phyloP scores from a whole-genome alignment of 2,329 filamentous ascomycete genomes.

The Rutstroemia sp. region DNA sequence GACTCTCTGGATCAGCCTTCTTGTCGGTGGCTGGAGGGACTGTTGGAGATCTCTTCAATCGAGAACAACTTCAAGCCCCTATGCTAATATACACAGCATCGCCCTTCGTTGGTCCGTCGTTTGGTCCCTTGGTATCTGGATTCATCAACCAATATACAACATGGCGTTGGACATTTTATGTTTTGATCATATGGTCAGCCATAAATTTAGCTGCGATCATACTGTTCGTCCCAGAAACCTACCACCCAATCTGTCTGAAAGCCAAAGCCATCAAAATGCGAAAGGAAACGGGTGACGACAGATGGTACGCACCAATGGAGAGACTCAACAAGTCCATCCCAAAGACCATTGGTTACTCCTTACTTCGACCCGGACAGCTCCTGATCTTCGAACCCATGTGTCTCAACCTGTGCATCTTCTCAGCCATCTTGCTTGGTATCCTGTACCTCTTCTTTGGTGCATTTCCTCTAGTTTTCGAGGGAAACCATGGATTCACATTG shows the following conservation, averaged over 20 bases:
- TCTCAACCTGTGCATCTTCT: constrained; percentile 71
- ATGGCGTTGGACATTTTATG: constrained; percentile 82
- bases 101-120: constrained; percentile 55
- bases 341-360: constrained; percentile 49
- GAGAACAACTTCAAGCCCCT: constrained; percentile 62
- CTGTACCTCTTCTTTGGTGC: constrained; percentile 89
- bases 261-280: constrained; percentile 64
- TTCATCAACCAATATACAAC: constrained; percentile 71
- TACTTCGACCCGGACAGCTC: constrained; percentile 63
- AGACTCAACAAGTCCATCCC: constrained; percentile 60
- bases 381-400: constrained; percentile 81
- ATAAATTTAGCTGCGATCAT: constrained; percentile 55
- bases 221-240: constrained; percentile 79
- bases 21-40: constrained; percentile 75
- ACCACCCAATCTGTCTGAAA: constrained; percentile 66
- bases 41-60: constrained; percentile 70
- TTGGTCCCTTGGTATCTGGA: constrained; percentile 60
- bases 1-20: constrained; percentile 62
- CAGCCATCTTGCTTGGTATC: constrained; percentile 78
- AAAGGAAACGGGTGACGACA: constrained; percentile 67
- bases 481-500: constrained; percentile 66
- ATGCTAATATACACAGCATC: constrained; percentile 74
- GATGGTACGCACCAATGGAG: constrained; percentile 73
- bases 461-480: constrained; percentile 71
- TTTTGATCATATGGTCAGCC: constrained; percentile 76